These are phyloP conservation scores for Cyclocybe cylindracea DNA, from an alignment of 768 basidiomycete species.

Conservation along the genomic window DNA sequence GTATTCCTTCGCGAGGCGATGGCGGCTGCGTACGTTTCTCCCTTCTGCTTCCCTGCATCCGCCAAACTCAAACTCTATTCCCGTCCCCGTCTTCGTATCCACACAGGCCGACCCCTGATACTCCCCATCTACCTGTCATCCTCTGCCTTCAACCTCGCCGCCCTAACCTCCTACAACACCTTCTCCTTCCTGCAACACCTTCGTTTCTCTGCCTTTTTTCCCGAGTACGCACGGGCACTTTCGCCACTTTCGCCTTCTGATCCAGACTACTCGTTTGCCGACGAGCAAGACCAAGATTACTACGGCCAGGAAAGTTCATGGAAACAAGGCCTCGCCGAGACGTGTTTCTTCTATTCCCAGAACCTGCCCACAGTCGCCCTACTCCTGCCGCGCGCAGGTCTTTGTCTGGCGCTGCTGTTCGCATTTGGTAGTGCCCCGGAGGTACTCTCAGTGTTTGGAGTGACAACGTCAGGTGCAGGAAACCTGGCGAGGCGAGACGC, in stretches of 20 bases:
- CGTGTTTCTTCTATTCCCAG: constrained; percentile 82
- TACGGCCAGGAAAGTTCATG: constrained; percentile 18
- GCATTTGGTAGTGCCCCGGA: constrained; percentile 17
- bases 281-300: constrained; percentile 4
- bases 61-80: constrained; percentile 1
- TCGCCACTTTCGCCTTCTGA: constrained; percentile 8
- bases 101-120: constrained; percentile 77
- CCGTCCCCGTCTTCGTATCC: constrained; percentile 13
- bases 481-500: constrained; percentile 51
- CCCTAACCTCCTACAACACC: constrained; percentile 78
- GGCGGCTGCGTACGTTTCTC: constrained; percentile 72
- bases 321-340: constrained; percentile 68
- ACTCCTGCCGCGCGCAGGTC: constrained; percentile 81
- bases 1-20: constrained; percentile 73
- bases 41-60: constrained; percentile 5
- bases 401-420: constrained; percentile 73
- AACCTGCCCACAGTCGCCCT: constrained; percentile 80
- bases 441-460: constrained; percentile 3
- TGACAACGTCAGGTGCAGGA: background rate
- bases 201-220: constrained; percentile 66
- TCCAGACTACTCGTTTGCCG: constrained; percentile 1
- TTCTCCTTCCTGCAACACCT: constrained; percentile 86
- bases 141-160: constrained; percentile 71
- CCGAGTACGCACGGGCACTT: constrained; percentile 4
- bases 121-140: constrained; percentile 84